Evolutionary conservation across 768 basidiomycete species (phyloP).

Genomic region (Boletellus sp.): DNA sequence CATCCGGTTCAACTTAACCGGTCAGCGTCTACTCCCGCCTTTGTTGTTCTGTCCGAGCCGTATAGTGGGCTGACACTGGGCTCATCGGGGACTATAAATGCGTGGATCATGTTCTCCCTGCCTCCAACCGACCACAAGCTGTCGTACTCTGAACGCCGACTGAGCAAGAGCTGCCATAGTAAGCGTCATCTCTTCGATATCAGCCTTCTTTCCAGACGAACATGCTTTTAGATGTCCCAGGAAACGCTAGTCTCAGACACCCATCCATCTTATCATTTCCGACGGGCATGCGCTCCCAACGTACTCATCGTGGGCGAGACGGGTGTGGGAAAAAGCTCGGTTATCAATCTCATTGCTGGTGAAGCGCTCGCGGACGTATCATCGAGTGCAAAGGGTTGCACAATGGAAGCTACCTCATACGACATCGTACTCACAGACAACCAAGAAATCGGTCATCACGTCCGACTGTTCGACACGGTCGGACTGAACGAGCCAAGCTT

Average conservation of each 20-base stretch:
- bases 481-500: conserved; percentile 28
- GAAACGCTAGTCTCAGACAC: neutral
- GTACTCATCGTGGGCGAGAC: conserved; percentile 34
- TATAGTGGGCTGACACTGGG: too few relatives aligned
- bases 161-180: conserved; percentile 4
- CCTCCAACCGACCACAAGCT: neutral
- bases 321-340: conserved; percentile 36
- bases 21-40: neutral
- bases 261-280: conserved; percentile 11
- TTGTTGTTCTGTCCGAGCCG: neutral
- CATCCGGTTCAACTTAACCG: neutral
- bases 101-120: neutral
- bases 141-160: neutral
- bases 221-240: conserved; percentile 2
- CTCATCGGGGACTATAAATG: conserved; percentile 15
- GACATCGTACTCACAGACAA: conserved; percentile 14
- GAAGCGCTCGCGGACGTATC: conserved; percentile 25
- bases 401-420: conserved; percentile 28
- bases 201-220: neutral
- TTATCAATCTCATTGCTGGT: conserved; percentile 38
- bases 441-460: conserved; percentile 1
- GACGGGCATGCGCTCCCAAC: conserved; percentile 27
- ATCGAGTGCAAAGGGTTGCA: conserved; percentile 31
- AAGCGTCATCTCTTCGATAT: neutral
- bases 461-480: conserved; percentile 31